Evolutionary conservation across 2,329 filamentous ascomycete species (phyloP).

Genomic region (Colletotrichum chlorophyti): DNA sequence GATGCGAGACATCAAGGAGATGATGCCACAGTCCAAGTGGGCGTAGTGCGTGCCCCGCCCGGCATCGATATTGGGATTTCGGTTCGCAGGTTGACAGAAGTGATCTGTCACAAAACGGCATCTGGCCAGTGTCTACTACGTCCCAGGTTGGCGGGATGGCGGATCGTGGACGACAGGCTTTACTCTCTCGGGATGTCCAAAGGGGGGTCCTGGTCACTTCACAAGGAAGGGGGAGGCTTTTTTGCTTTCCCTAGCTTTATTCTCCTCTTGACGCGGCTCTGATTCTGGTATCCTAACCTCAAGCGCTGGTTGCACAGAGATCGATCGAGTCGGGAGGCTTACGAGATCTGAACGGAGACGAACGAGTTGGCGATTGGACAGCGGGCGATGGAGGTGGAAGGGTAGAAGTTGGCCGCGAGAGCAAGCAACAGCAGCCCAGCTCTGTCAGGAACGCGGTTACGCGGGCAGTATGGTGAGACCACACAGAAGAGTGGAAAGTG

Average conservation of each 20-base stretch:
- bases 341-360: neutral
- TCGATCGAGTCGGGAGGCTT: slow-evolving; percentile 11
- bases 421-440: neutral
- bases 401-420: neutral
- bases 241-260: too few relatives aligned
- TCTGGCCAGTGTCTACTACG: slow-evolving; percentile 3
- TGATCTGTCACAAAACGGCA: slow-evolving; percentile 5
- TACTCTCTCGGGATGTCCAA: too few relatives aligned
- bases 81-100: neutral
- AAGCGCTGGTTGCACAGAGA: slow-evolving; percentile 14
- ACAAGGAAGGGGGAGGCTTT: too few relatives aligned
- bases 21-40: slow-evolving; percentile 11
- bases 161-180: neutral
- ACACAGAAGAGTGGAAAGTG: too few relatives aligned
- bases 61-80: slow-evolving; percentile 6
- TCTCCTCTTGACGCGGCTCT: slow-evolving; percentile 1
- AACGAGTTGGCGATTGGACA: neutral
- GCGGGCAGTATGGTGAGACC: slow-evolving; percentile 16
- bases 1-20: slow-evolving; percentile 11
- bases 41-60: neutral
- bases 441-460: slow-evolving; percentile 20
- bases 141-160: slow-evolving; percentile 13
- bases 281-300: slow-evolving; percentile 4
- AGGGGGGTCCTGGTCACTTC: neutral
- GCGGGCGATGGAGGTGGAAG: neutral